Conservation (phyloP, 75 land plant genomes). For the Picea glauca region DNA sequence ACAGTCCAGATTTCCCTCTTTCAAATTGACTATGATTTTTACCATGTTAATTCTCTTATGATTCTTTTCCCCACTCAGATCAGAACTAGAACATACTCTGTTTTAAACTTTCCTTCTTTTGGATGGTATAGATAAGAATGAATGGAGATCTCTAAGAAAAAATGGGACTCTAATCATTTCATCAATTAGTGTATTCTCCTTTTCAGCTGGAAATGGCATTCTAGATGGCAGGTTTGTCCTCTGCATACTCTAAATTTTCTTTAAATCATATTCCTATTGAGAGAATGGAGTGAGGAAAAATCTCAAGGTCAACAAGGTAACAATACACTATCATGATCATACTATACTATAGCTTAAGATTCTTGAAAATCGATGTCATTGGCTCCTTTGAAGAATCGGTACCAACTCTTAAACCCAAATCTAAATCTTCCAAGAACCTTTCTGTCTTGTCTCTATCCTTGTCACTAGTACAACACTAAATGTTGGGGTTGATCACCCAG, state of each 20-base stretch:
- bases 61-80: too few species aligned
- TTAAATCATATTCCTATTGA: too few species aligned
- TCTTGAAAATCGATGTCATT: neutral
- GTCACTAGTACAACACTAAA: neutral
- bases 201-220: too few species aligned
- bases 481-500: neutral
- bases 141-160: too few species aligned
- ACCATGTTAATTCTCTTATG: neutral
- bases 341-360: neutral
- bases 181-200: too few species aligned
- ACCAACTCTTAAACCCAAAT: conserved; percentile 9
- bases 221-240: too few species aligned
- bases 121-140: too few species aligned
- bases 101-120: too few species aligned
- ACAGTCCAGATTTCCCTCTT: neutral
- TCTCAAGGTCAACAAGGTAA: neutral
- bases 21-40: neutral
- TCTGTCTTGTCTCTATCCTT: neutral
- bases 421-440: neutral
- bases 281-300: too few species aligned
- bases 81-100: neutral
- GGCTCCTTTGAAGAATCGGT: neutral
- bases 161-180: too few species aligned
- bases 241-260: too few species aligned
- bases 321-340: neutral